Evolutionary conservation across 176 grass and related monocot genomes (phyloP).

Genomic region (Avena insularis): DNA sequence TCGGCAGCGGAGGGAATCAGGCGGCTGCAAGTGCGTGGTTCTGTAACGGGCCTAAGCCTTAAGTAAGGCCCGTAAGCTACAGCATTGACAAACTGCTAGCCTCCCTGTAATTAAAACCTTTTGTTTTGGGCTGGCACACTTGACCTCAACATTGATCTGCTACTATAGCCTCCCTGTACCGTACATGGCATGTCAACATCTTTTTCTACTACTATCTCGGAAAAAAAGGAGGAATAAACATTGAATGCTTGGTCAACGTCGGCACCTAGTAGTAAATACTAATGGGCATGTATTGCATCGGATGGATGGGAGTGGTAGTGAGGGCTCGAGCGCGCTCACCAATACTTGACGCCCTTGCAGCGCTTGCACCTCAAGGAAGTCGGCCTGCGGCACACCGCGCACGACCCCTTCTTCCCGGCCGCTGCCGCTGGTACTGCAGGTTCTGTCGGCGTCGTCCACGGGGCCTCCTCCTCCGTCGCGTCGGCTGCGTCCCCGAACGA

Average conservation of each 20-base stretch:
- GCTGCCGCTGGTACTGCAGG: neutral
- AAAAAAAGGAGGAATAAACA: neutral
- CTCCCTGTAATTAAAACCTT: no score
- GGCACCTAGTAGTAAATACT: neutral
- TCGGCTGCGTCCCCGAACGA: conserved; percentile 7
- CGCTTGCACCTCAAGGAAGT: conserved; percentile 65
- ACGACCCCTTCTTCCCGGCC: conserved; percentile 49
- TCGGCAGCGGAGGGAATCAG: no score
- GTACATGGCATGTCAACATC: conserved; percentile 13
- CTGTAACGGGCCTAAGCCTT: no score
- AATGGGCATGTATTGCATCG: conserved; percentile 43
- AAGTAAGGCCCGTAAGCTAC: no score
- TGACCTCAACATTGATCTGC: no score
- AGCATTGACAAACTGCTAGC: no score
- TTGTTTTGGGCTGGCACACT: no score
- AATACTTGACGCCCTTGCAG: conserved; percentile 92
- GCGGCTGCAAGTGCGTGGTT: no score
- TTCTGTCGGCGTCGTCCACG: conserved; percentile 4
- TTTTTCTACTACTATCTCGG: neutral
- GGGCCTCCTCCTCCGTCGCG: conserved; percentile 9
- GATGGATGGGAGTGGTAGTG: conserved; percentile 3
- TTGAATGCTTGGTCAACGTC: no score
- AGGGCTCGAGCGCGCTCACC: conserved; percentile 48
- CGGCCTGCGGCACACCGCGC: conserved; percentile 61
- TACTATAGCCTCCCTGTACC: neutral